These are phyloP conservation scores for Xylaria sp. DNA, from an alignment of 2,329 filamentous ascomycete species.

Conservation along the genomic window DNA sequence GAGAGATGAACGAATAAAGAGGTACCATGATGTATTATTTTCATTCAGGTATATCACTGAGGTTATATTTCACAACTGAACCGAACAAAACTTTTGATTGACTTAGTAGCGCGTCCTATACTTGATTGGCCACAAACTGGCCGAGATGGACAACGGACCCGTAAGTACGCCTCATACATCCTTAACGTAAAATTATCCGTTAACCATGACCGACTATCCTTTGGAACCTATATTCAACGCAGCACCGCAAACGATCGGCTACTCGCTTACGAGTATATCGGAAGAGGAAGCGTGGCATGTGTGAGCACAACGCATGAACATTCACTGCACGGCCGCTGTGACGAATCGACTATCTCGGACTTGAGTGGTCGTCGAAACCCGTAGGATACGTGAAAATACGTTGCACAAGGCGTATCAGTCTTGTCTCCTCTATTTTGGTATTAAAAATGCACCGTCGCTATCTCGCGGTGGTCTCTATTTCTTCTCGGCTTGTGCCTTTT, in stretches of 20 bases:
- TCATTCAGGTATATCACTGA: conserved; percentile 1
- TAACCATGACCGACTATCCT: too few relatives aligned
- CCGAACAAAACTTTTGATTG: neutral
- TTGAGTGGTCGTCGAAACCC: neutral
- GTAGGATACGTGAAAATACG: neutral
- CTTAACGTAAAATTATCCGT: too few relatives aligned
- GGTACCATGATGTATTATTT: neutral
- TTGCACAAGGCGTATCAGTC: neutral
- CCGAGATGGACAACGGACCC: neutral
- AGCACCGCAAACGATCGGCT: neutral
- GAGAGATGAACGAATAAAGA: conserved; percentile 10
- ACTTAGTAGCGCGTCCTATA: neutral
- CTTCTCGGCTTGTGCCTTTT: conserved; percentile 72
- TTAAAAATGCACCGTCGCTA: neutral
- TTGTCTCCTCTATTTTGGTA: neutral
- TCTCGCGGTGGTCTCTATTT: conserved; percentile 23
- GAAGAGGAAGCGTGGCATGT: neutral
- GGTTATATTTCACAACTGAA: neutral
- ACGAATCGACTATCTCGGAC: neutral
- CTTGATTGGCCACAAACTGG: neutral
- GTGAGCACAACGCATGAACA: neutral
- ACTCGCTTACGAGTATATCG: neutral
- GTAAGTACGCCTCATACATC: neutral
- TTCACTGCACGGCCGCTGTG: neutral
- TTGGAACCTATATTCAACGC: neutral